These are phyloP conservation scores for Yamadazyma mexicana DNA, from an alignment of 1,139 yeast genomes.

Conservation along the genomic window DNA sequence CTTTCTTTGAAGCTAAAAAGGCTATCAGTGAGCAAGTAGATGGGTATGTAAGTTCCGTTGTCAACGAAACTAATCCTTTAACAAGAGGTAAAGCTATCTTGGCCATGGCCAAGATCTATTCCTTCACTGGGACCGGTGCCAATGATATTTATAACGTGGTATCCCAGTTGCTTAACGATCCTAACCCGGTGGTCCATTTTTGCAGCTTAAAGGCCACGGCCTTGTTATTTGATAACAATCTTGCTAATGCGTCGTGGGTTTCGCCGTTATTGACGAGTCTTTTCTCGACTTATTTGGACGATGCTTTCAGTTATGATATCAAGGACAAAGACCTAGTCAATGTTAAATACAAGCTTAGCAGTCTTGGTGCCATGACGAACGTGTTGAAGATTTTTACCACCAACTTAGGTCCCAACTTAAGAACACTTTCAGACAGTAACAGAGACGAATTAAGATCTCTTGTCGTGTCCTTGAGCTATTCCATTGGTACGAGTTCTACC, in stretches of 20 bases:
- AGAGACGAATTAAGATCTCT: constrained; percentile 29
- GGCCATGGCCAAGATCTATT: constrained; percentile 60
- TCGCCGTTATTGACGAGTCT: constrained; percentile 47
- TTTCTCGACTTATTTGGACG: constrained; percentile 46
- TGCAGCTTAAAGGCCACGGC: constrained; percentile 66
- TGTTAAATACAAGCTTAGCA: constrained; percentile 28
- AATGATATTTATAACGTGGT: constrained; percentile 55
- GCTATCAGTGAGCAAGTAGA: constrained; percentile 49
- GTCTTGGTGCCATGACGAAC: constrained; percentile 23
- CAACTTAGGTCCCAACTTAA: constrained; percentile 40
- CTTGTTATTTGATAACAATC: constrained; percentile 54
- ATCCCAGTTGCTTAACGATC: constrained; percentile 66
- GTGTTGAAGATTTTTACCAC: constrained; percentile 35
- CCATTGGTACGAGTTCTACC: constrained; percentile 33
- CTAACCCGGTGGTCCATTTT: constrained; percentile 80
- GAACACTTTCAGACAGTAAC: constrained; percentile 22
- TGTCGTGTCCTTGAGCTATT: constrained; percentile 31
- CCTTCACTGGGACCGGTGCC: constrained; percentile 34
- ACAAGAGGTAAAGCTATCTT: constrained; percentile 66
- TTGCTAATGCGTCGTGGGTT: constrained; percentile 45
- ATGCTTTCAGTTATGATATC: constrained; percentile 47
- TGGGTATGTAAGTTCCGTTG: constrained; percentile 59
- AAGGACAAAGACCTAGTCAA: constrained; percentile 26
- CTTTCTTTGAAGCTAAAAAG: constrained; percentile 35
- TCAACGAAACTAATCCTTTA: constrained; percentile 50